Conservation (phyloP, 306 rosid genomes). For the Castanea sativa region DNA sequence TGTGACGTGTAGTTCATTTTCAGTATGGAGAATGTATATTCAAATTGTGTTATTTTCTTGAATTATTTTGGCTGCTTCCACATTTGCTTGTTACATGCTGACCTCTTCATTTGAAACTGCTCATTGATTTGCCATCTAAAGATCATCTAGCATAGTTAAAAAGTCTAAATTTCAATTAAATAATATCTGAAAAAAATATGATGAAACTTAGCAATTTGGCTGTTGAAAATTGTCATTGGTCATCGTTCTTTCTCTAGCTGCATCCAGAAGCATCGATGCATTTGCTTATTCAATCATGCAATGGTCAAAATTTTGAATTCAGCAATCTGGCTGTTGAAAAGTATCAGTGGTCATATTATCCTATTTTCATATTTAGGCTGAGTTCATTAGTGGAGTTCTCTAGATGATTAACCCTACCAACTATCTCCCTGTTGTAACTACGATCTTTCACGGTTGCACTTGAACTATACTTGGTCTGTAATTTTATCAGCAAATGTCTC, state of each 20-base stretch:
- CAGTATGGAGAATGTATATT: not conserved
- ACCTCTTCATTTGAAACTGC: not conserved
- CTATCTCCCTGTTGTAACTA: not conserved
- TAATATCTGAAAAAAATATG: not conserved
- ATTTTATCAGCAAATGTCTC: not conserved
- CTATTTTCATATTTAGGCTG: not conserved
- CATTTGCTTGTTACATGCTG: not conserved
- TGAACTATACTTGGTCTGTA: not conserved
- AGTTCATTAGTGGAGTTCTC: not conserved
- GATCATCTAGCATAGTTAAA: not conserved
- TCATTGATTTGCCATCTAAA: not conserved
- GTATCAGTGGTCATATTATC: not conserved
- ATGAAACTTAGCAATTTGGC: not conserved
- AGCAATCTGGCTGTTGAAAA: too few relatives aligned
- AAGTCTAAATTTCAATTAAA: not conserved
- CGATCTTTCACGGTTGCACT: not conserved
- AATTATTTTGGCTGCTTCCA: not conserved
- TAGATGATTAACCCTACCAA: not conserved
- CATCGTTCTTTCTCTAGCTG: not conserved
- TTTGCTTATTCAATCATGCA: not conserved
- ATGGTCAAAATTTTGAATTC: not conserved
- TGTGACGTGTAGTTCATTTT: not conserved
- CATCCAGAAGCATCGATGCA: not conserved
- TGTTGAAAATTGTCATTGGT: not conserved
- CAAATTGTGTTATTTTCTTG: not conserved